These are phyloP conservation scores for Austroboletus eburneus DNA, from an alignment of 768 basidiomycete genomes.

Conservation along the genomic window DNA sequence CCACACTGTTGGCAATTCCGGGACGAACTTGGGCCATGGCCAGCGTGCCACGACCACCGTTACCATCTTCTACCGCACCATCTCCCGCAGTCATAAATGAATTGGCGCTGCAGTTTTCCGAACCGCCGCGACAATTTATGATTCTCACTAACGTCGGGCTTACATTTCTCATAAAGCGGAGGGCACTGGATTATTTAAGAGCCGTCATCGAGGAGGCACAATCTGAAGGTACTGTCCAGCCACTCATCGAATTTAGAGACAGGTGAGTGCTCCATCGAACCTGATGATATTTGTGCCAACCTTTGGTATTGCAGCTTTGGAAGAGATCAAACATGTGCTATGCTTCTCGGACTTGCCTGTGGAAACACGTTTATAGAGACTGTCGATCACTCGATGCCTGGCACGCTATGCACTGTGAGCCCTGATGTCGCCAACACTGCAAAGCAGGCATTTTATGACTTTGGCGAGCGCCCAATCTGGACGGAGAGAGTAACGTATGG, in stretches of 20 bases:
- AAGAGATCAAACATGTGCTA: slow-evolving; percentile 86
- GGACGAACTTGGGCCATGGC: slow-evolving; percentile 86
- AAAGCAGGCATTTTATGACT: slow-evolving; percentile 85
- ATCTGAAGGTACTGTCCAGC: slow-evolving; percentile 67
- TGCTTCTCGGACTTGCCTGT: slow-evolving; percentile 82
- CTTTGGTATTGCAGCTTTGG: slow-evolving; percentile 59
- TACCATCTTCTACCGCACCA: slow-evolving; percentile 37
- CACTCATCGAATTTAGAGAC: slow-evolving; percentile 80
- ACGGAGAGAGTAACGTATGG: slow-evolving; percentile 73
- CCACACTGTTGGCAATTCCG: slow-evolving; percentile 70
- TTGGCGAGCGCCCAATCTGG: slow-evolving; percentile 81
- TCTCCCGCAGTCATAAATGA: slow-evolving; percentile 67
- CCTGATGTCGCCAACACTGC: slow-evolving; percentile 66
- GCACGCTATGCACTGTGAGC: slow-evolving; percentile 48
- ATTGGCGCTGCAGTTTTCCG: slow-evolving; percentile 76
- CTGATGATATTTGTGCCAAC: slow-evolving; percentile 2
- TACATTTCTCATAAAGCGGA: slow-evolving; percentile 73
- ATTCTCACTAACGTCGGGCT: slow-evolving; percentile 85
- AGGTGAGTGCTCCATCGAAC: slow-evolving; percentile 42
- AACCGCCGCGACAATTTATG: slow-evolving; percentile 74
- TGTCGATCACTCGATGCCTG: slow-evolving; percentile 41
- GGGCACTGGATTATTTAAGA: slow-evolving; percentile 80
- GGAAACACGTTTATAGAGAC: slow-evolving; percentile 77
- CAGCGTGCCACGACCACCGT: slow-evolving; percentile 38
- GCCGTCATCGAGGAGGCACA: slow-evolving; percentile 81